phyloP scores from a whole-genome alignment of 148 eudicot genomes.

The Cornus kousa region DNA sequence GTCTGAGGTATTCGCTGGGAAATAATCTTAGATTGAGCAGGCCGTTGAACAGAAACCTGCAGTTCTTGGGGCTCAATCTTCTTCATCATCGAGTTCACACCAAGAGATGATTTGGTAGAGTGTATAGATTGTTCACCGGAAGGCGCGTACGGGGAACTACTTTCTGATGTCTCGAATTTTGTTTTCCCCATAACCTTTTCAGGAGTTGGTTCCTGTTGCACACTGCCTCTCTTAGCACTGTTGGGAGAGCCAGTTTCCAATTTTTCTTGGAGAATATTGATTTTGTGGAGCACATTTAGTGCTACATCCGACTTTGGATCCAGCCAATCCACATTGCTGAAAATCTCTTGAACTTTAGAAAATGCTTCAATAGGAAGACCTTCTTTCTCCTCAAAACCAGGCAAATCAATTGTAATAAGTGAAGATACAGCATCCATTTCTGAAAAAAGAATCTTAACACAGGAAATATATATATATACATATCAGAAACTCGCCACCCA shows the following conservation, averaged over 20 bases:
- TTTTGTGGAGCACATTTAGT: conserved; percentile 40
- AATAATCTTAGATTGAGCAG: conserved; percentile 45
- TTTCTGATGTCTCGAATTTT: conserved; percentile 15
- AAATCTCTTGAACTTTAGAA: conserved; percentile 60
- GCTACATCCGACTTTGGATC: conserved; percentile 46
- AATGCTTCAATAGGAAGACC: conserved; percentile 82
- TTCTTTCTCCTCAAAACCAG: conserved; percentile 48
- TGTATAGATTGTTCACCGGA: conserved; percentile 19
- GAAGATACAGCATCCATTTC: conserved; percentile 58
- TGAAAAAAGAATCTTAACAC: conserved; percentile 67
- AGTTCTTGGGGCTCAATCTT: conserved; percentile 33
- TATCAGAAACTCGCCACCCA: neutral
- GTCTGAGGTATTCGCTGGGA: conserved; percentile 44
- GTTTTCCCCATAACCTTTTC: conserved; percentile 18
- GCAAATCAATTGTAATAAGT: conserved; percentile 29
- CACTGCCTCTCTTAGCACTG: conserved; percentile 22
- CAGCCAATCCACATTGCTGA: conserved; percentile 63
- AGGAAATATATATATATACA: neutral
- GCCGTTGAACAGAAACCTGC: conserved; percentile 36
- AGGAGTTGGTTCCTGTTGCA: conserved; percentile 19
- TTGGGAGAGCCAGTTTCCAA: conserved; percentile 29
- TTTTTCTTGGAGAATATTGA: conserved; percentile 41
- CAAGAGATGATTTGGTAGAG: conserved; percentile 26
- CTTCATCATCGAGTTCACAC: conserved; percentile 17
- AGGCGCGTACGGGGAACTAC: conserved; percentile 17